Conservation (phyloP, 1,284 basidiomycete species). For the Fomitopsis betulina region DNA sequence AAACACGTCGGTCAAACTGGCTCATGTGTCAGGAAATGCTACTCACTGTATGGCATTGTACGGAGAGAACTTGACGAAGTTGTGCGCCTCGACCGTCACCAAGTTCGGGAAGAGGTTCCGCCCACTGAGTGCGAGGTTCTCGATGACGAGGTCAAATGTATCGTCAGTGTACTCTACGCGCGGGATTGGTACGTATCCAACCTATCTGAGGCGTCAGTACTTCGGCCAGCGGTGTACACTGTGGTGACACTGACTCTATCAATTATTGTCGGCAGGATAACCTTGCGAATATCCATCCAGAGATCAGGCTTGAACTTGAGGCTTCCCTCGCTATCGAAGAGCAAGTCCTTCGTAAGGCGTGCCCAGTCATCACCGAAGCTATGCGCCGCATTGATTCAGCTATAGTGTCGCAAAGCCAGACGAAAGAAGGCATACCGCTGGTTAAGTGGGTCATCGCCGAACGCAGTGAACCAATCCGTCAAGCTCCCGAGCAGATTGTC, state of each 20-base stretch:
- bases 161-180: conserved; percentile 88
- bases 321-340: conserved; percentile 58
- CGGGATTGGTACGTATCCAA: conserved; percentile 90
- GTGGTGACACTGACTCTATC: conserved; percentile 44
- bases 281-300: conserved; percentile 83
- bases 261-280: conserved; percentile 81
- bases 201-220: conserved; percentile 29
- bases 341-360: conserved; percentile 74
- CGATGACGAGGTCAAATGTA: conserved; percentile 81
- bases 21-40: neutral
- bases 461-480: conserved; percentile 75
- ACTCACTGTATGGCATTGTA: conserved; percentile 47
- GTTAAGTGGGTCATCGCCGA: conserved; percentile 85
- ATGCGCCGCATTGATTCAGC: neutral
- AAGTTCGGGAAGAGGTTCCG: conserved; percentile 82
- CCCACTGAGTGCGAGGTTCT: conserved; percentile 88
- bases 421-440: conserved; percentile 29
- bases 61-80: conserved; percentile 79
- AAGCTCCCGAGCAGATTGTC: conserved; percentile 75
- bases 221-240: conserved; percentile 22
- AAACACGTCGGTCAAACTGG: conserved; percentile 14
- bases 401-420: neutral
- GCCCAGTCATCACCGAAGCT: conserved; percentile 81
- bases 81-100: conserved; percentile 78
- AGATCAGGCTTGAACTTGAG: conserved; percentile 87